phyloP scores from a whole-genome alignment of 2,329 filamentous ascomycete species.

The Colletotrichum chrysophilum region DNA sequence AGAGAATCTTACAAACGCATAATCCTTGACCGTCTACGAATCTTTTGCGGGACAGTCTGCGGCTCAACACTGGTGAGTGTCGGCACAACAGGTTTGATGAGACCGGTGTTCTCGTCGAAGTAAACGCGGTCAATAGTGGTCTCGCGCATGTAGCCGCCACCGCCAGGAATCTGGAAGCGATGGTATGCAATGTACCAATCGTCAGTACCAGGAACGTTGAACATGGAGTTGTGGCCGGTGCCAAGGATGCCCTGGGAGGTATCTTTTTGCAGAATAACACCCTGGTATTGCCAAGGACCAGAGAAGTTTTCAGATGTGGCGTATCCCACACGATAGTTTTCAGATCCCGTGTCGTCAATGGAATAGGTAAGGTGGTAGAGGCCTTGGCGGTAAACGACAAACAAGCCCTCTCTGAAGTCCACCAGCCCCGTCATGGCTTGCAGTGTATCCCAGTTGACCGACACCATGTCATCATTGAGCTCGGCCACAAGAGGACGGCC shows the following conservation, averaged over 20 bases:
- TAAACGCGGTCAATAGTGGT: slow-evolving; percentile 45
- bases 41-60: slow-evolving; percentile 10
- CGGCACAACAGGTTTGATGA: slow-evolving; percentile 42
- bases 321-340: slow-evolving; percentile 52
- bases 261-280: slow-evolving; percentile 49
- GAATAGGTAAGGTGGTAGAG: slow-evolving; percentile 54
- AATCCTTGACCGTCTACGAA: neutral
- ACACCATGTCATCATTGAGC: slow-evolving; percentile 50
- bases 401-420: slow-evolving; percentile 48
- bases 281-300: slow-evolving; percentile 51
- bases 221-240: slow-evolving; percentile 49
- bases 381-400: slow-evolving; percentile 48
- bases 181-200: slow-evolving; percentile 57
- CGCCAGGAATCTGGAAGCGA: slow-evolving; percentile 49
- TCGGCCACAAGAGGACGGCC: slow-evolving; percentile 44
- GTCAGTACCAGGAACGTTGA: slow-evolving; percentile 51
- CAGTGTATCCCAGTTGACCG: slow-evolving; percentile 41
- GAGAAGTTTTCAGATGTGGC: slow-evolving; percentile 40
- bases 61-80: slow-evolving; percentile 37
- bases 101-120: slow-evolving; percentile 39
- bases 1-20: neutral
- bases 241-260: slow-evolving; percentile 44
- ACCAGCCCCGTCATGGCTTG: slow-evolving; percentile 38
- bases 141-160: slow-evolving; percentile 48
- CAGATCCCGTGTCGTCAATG: slow-evolving; percentile 50